A percentile compares a stretch with the other conserved stretches of the same genome.
These are phyloP conservation scores for Xylariales sp. DNA, from an alignment of 2,329 filamentous ascomycete species.

Conservation along the genomic window DNA sequence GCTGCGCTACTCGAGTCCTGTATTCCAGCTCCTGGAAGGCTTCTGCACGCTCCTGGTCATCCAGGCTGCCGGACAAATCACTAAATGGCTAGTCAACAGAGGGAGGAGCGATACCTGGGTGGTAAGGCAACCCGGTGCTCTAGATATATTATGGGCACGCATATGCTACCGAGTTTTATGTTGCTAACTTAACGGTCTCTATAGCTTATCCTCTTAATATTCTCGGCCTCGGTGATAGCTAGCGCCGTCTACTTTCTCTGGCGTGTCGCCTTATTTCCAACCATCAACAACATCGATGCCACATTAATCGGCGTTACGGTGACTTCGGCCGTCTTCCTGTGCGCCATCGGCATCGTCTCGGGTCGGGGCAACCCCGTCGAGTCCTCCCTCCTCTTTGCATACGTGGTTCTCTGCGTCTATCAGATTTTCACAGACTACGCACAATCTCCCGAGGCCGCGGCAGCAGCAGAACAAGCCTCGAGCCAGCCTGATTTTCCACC, in stretches of 20 bases:
- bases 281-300: constrained; percentile 87
- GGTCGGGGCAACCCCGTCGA: constrained; percentile 93
- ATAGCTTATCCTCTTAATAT: constrained; percentile 83
- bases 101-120: constrained; percentile 96
- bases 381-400: constrained; percentile 91
- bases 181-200: constrained; percentile 1
- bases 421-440: constrained; percentile 99
- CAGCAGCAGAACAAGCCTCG: constrained; percentile 41
- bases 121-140: constrained; percentile 48
- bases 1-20: constrained; percentile 83
- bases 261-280: constrained; percentile 89
- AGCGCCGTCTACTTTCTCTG: constrained; percentile 95
- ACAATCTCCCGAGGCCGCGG: constrained; percentile 64
- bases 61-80: constrained; percentile 90
- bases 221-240: constrained; percentile 87
- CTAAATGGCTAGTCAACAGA: constrained; percentile 88
- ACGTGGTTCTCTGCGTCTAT: constrained; percentile 97
- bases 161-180: constrained; percentile 15
- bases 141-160: constrained; percentile 20
- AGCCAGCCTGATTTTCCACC: constrained; percentile 87
- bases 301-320: constrained; percentile 89
- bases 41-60: constrained; percentile 97
- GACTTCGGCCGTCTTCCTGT: constrained; percentile 87
- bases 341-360: constrained; percentile 89
- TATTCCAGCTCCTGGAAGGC: constrained; percentile 92